phyloP scores from a whole-genome alignment of 306 rosid genomes.

The Sechiopsis laciniata region DNA sequence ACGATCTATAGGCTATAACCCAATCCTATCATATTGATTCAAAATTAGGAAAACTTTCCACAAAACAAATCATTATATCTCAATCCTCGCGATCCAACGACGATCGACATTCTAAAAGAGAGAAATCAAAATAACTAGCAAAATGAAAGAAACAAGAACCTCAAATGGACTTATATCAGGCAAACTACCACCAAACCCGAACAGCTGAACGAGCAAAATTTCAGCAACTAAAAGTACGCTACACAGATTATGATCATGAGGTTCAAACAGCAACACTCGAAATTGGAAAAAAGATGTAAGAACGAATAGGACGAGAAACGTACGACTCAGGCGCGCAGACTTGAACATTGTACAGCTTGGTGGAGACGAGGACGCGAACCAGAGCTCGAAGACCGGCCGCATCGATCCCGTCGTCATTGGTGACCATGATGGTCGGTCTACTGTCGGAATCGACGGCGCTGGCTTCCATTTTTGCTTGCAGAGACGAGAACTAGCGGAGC shows the following conservation, averaged over 20 bases:
- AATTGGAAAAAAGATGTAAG: not conserved
- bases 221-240: not conserved
- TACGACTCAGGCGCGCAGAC: slow-evolving; percentile 95
- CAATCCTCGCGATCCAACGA: not conserved
- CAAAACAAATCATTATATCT: slow-evolving; percentile 5
- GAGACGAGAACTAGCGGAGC: slow-evolving; percentile 3
- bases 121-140: not conserved
- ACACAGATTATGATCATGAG: not conserved
- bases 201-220: not conserved
- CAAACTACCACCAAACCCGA: slow-evolving; percentile 4
- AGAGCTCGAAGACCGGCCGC: slow-evolving; percentile 79
- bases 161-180: not conserved
- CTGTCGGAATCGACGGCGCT: slow-evolving; percentile 9
- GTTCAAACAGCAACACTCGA: not conserved
- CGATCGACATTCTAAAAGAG: not conserved
- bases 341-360: slow-evolving; percentile 49
- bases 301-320: not conserved
- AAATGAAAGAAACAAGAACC: not conserved
- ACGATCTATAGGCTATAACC: not conserved
- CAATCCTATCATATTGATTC: not conserved
- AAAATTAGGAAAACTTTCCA: not conserved
- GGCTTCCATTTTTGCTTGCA: slow-evolving; percentile 39
- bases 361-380: slow-evolving; percentile 60
- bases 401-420: slow-evolving; percentile 95
- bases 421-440: slow-evolving; percentile 53